Evolutionary conservation across 2,329 filamentous ascomycete genomes (phyloP).

Genomic region (Immersiporthe knoxdaviesiana): DNA sequence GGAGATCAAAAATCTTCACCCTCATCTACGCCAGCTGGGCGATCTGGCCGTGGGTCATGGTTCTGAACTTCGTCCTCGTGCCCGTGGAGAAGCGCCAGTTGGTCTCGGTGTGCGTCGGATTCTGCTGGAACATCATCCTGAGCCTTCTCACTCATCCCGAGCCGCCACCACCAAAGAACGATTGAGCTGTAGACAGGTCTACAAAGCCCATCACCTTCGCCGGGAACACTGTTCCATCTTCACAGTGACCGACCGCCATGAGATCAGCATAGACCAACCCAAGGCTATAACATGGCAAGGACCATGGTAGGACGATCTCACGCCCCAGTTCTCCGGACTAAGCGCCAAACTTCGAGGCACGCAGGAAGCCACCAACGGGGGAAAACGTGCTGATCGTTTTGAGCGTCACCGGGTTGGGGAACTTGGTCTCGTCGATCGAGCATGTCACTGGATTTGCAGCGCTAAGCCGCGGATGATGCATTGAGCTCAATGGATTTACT

Average conservation of each 20-base stretch:
- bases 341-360: neutral
- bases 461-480: neutral
- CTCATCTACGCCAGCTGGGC: slow-evolving; percentile 34
- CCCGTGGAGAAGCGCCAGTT: slow-evolving; percentile 34
- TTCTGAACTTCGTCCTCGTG: slow-evolving; percentile 35
- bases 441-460: neutral
- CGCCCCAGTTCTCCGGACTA: neutral
- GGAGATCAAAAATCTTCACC: slow-evolving; percentile 32
- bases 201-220: neutral
- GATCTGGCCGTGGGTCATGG: slow-evolving; percentile 35
- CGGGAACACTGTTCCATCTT: neutral
- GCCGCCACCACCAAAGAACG: slow-evolving; percentile 25
- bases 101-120: slow-evolving; percentile 35
- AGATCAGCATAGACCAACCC: neutral
- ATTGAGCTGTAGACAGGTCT: slow-evolving; percentile 6
- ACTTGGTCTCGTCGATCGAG: neutral
- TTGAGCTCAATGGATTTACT: slow-evolving; percentile 24
- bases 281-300: neutral
- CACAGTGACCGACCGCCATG: neutral
- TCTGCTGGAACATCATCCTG: slow-evolving; percentile 36
- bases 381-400: neutral
- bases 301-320: neutral
- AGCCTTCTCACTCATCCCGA: slow-evolving; percentile 29
- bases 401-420: neutral
- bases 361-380: neutral